Evolutionary conservation across 2,329 filamentous ascomycete species (phyloP).

Genomic region (Arachnomyces sp.): DNA sequence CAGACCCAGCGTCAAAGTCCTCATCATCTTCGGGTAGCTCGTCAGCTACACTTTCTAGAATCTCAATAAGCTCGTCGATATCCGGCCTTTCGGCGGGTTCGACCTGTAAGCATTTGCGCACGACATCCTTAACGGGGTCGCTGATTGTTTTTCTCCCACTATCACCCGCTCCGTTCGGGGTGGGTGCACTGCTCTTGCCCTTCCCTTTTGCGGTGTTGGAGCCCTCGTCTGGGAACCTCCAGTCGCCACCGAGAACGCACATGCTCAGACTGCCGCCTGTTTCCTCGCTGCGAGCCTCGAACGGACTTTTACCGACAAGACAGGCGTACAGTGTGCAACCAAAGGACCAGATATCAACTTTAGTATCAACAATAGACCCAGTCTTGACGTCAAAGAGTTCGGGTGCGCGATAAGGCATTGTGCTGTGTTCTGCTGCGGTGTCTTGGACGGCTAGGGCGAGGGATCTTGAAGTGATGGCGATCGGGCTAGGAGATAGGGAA

Average conservation of each 20-base stretch:
- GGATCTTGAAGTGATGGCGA: constrained; percentile 80
- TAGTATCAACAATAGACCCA: constrained; percentile 82
- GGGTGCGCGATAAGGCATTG: constrained; percentile 96
- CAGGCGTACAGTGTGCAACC: constrained; percentile 98
- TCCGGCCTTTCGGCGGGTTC: constrained; percentile 84
- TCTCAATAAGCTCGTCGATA: constrained; percentile 69
- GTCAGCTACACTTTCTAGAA: constrained; percentile 33
- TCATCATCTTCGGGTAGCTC: constrained; percentile 42
- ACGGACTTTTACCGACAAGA: constrained; percentile 90
- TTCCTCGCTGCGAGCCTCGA: constrained; percentile 91
- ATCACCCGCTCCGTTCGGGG: constrained; percentile 20
- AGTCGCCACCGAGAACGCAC: constrained; percentile 87
- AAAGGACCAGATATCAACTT: constrained; percentile 95
- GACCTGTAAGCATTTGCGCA: constrained; percentile 74
- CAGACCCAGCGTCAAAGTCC: constrained; percentile 11
- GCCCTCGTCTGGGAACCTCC: constrained; percentile 84
- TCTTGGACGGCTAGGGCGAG: constrained; percentile 89
- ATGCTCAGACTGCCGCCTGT: constrained; percentile 89
- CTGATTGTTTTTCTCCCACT: constrained; percentile 54
- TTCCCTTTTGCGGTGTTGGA: constrained; percentile 55
- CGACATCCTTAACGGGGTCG: constrained; percentile 75
- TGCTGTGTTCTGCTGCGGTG: constrained; percentile 88
- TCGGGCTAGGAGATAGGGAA: constrained; percentile 77
- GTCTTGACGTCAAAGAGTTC: constrained; percentile 98
- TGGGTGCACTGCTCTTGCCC: constrained; percentile 32